Conservation (phyloP, 2,329 filamentous ascomycete species). For the Sclerotinia subarctica region DNA sequence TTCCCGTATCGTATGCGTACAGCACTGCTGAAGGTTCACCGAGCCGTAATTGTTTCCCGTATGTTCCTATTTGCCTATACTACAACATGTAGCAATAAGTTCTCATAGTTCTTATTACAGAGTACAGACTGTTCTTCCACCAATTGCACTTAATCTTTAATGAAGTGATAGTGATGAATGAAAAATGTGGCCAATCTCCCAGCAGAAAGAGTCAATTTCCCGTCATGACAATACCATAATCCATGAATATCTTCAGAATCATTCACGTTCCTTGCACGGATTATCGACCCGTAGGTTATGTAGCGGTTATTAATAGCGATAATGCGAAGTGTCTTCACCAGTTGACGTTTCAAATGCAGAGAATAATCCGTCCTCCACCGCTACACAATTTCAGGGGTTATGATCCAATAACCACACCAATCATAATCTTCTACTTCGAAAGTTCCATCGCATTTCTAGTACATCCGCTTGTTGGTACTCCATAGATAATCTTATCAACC, state of each 20-base stretch:
- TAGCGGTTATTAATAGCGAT: too few species aligned
- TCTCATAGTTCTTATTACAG: background rate
- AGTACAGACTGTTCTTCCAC: background rate
- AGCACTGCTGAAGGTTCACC: too few species aligned
- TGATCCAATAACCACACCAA: background rate
- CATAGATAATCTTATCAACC: background rate
- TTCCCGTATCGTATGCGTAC: too few species aligned
- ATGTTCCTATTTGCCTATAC: background rate
- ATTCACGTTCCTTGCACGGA: background rate
- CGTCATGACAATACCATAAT: background rate
- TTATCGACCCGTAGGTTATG: background rate
- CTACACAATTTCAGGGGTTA: background rate
- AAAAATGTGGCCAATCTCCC: background rate
- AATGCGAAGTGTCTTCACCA: background rate
- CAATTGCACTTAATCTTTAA: background rate
- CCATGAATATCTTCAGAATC: background rate
- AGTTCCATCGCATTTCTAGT: background rate
- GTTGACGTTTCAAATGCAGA: background rate
- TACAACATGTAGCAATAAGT: background rate
- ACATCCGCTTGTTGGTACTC: background rate
- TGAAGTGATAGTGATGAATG: background rate
- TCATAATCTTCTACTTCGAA: background rate
- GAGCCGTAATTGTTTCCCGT: background rate
- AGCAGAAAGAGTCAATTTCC: background rate
- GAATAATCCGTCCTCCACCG: background rate